Evolutionary conservation across 495 filamentous ascomycete species (phyloP), one percentile per base, ranked within the genome.

Genomic region (Bryoglossum gracile): DNA sequence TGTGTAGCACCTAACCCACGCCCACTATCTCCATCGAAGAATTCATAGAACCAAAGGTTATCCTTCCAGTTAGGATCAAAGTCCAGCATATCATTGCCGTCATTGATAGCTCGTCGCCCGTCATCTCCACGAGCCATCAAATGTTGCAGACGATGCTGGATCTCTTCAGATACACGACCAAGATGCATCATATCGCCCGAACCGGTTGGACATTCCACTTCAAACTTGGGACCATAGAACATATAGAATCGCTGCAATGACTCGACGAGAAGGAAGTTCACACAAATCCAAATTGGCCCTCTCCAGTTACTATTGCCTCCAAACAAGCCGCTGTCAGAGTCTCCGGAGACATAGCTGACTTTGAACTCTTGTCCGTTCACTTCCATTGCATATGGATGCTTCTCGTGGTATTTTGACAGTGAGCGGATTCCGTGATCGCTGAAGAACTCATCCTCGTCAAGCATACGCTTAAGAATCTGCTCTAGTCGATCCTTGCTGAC

Each of bases 231-330:
- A 26, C 91, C 91, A 60, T 95, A 96, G 75, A 91, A 97, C 69
- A 95, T 84, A 70, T 87, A 90, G 71, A 94, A 96, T 25, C 91
- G 79, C 46, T 90, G 83, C 3, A 95, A 73, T 2, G 89, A 90
- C 63, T 97, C 91, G 46, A 97, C 83, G 11, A 97, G 79, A 37
- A 97, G 70, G 71, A 95, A 95, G 59, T 97, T 97, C 66, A 95
- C 89, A 54, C 88, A 92, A 21, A 96, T 72, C 91, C 91, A 97
- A 57, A 95, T 90, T 0, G 92, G 91, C 2, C 77, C 80, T 56
- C 91, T 79, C 91, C 91, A 97, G 67, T 97, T 97, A 66, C 88
- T 94, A 74, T 97, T 97, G 24, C 91, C 91, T 32, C 91, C 91
- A 58, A 97, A 97, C 10, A 97, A 74, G 3, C 85, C 82, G 56